These are phyloP conservation scores for Arabis alpina DNA, from an alignment of 345 rosid species.

Conservation along the genomic window DNA sequence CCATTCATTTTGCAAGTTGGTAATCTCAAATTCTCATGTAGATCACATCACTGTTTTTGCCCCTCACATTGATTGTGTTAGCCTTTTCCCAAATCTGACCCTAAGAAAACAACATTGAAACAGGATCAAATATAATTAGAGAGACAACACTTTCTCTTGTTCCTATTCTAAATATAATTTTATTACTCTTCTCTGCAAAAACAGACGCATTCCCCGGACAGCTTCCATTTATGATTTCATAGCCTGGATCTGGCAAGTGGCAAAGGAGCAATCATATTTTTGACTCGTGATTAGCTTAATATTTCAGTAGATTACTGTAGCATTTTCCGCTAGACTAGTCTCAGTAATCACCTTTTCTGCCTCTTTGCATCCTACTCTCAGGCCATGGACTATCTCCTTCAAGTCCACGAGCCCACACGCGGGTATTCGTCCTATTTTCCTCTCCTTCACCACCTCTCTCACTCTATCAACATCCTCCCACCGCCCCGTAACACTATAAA, in stretches of 20 bases:
- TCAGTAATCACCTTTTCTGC: constrained; percentile 22
- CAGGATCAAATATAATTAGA: constrained; percentile 22
- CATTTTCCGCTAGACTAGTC: constrained; percentile 29
- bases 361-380: constrained; percentile 24
- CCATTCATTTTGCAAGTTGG: too few relatives aligned
- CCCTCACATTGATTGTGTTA: too few relatives aligned
- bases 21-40: too few relatives aligned
- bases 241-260: constrained; percentile 24
- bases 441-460: constrained; percentile 53
- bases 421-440: constrained; percentile 50
- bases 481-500: constrained; percentile 60
- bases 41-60: too few relatives aligned
- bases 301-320: constrained; percentile 32
- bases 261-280: neutral
- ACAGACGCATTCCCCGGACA: constrained; percentile 13
- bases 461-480: constrained; percentile 64
- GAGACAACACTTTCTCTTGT: constrained; percentile 11
- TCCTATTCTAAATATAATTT: constrained; percentile 26
- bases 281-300: neutral
- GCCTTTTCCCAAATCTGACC: too few relatives aligned
- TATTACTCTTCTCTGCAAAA: constrained; percentile 27
- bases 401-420: constrained; percentile 67
- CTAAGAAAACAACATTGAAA: constrained; percentile 3
- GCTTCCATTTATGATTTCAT: constrained; percentile 20
- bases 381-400: constrained; percentile 61